Percentiles rank a stretch among this genome's conserved stretches.
Conservation (phyloP, 2,329 filamentous ascomycete genomes). For the Ophiostoma australiae region DNA sequence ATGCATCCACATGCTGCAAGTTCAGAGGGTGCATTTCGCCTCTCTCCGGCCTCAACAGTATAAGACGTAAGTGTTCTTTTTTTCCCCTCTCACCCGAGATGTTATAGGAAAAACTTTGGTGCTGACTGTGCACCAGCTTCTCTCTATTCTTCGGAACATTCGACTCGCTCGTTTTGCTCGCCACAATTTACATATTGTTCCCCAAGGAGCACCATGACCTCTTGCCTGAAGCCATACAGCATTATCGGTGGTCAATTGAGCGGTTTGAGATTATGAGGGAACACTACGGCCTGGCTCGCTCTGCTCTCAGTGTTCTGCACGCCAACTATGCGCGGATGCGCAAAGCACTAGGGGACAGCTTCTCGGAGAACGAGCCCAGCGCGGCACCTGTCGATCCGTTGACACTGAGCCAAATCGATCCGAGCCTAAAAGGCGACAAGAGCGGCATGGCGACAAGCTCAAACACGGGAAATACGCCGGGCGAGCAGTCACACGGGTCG, state of each 20-base stretch:
- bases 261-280: slow-evolving; percentile 53
- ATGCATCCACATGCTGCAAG: slow-evolving; percentile 50
- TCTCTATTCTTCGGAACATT: slow-evolving; percentile 60
- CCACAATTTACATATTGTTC: slow-evolving; percentile 57
- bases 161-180: slow-evolving; percentile 57
- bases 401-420: slow-evolving; percentile 28
- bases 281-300: slow-evolving; percentile 50
- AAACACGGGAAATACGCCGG: slow-evolving; percentile 19
- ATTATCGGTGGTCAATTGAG: slow-evolving; percentile 56
- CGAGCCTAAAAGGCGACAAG: slow-evolving; percentile 25
- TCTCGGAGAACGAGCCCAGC: slow-evolving; percentile 28
- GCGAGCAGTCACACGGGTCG: slow-evolving; percentile 17
- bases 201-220: slow-evolving; percentile 51
- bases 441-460: neutral
- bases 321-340: slow-evolving; percentile 52
- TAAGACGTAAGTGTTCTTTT: slow-evolving; percentile 34
- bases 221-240: slow-evolving; percentile 45
- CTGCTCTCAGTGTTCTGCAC: slow-evolving; percentile 51
- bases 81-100: neutral
- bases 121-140: slow-evolving; percentile 33
- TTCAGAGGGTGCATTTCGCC: slow-evolving; percentile 49
- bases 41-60: slow-evolving; percentile 49
- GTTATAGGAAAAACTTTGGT: neutral
- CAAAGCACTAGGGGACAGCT: slow-evolving; percentile 42
- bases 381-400: slow-evolving; percentile 24